These are phyloP conservation scores for Biscutella laevigata DNA, from an alignment of 441 rosid species.

Conservation along the genomic window DNA sequence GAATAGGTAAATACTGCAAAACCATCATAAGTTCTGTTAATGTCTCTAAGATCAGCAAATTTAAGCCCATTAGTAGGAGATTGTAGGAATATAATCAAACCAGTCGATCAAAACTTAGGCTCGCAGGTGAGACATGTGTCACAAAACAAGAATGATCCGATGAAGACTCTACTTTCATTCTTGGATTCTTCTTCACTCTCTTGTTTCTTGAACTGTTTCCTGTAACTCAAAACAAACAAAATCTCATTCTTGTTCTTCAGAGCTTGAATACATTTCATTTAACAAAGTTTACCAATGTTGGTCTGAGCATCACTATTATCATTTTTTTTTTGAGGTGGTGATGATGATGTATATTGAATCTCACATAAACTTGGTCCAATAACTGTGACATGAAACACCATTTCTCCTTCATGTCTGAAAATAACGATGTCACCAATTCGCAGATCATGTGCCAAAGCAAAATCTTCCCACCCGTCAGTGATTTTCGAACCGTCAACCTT, in stretches of 20 bases:
- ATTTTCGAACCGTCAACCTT: constrained; percentile 16
- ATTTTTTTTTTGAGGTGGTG: constrained; percentile 1
- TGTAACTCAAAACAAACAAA: not conserved
- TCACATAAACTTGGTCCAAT: constrained; percentile 19
- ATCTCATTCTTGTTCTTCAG: not conserved
- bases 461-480: constrained; percentile 19
- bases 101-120: constrained; percentile 1
- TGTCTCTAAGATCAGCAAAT: not conserved
- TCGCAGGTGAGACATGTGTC: constrained; percentile 2
- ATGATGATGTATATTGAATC: not conserved
- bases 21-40: not conserved
- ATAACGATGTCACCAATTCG: constrained; percentile 14
- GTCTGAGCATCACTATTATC: not conserved
- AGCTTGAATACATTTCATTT: not conserved
- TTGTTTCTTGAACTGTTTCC: constrained; percentile 2
- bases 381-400: constrained; percentile 22
- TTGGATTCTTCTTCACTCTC: constrained; percentile 7
- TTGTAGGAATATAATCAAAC: constrained; percentile 1
- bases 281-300: constrained; percentile 7
- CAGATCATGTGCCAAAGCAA: constrained; percentile 18
- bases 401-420: constrained; percentile 19
- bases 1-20: constrained; percentile 11
- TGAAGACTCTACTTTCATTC: not conserved
- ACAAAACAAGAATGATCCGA: constrained; percentile 4
- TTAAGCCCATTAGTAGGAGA: not conserved